Percentiles rank a stretch among this genome's conserved stretches.
phyloP scores from a whole-genome alignment of 371 early-diverging fungal genomes.

The Lichtheimia hyalospora region DNA sequence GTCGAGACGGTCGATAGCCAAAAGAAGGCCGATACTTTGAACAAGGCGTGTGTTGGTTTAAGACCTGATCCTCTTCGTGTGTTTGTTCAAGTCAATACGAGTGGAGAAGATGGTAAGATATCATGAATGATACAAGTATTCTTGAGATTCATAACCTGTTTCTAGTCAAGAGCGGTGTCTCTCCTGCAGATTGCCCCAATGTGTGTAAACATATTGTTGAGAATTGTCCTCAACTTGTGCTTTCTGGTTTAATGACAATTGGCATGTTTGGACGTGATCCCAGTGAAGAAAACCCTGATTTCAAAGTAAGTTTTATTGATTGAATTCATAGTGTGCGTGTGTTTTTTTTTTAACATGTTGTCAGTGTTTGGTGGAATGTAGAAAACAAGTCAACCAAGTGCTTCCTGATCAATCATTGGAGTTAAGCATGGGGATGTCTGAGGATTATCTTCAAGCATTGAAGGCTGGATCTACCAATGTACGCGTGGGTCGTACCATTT shows the following conservation, averaged over 20 bases:
- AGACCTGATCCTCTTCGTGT: conserved; percentile 65
- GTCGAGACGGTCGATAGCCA: conserved; percentile 89
- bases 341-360: conserved; percentile 8
- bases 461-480: conserved; percentile 87
- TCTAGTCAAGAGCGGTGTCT: conserved; percentile 81
- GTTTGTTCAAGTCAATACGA: conserved; percentile 94
- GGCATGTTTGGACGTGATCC: conserved; percentile 69
- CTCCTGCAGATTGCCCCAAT: conserved; percentile 40
- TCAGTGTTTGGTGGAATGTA: conserved; percentile 49
- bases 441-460: conserved; percentile 85
- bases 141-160: conserved; percentile 3
- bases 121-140: neutral
- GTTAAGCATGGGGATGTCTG: conserved; percentile 98
- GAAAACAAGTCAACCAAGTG: conserved; percentile 21
- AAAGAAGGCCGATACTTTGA: conserved; percentile 81
- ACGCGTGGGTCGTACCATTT: conserved; percentile 89
- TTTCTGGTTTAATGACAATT: conserved; percentile 95
- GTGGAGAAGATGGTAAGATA: conserved; percentile 77
- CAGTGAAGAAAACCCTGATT: conserved; percentile 79
- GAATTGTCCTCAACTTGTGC: conserved; percentile 65
- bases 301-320: conserved; percentile 70
- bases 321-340: no score
- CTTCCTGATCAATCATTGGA: conserved; percentile 53
- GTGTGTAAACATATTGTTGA: conserved; percentile 67
- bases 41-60: conserved; percentile 65